A percentile compares a stretch with the other conserved stretches of the same genome.
Evolutionary conservation across 805 yeast genomes (phyloP).

Genomic region (Suhomyces sp.): DNA sequence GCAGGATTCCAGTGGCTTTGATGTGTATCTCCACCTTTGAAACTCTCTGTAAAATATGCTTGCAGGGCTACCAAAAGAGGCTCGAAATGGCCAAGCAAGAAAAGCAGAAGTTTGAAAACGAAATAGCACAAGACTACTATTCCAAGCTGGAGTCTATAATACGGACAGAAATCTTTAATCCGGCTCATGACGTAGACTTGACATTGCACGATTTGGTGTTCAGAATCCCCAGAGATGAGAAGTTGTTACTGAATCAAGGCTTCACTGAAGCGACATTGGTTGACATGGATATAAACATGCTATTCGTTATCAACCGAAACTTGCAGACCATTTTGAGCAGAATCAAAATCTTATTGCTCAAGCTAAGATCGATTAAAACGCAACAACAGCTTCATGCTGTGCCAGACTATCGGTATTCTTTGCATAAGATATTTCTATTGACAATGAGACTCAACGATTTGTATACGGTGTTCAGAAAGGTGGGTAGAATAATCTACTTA

Average conservation of each 20-base stretch:
- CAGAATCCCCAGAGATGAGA: conserved; percentile 15
- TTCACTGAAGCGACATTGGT: conserved; percentile 26
- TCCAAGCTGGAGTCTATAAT: conserved; percentile 21
- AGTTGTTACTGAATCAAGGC: conserved; percentile 13
- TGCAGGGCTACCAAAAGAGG: conserved; percentile 39
- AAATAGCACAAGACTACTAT: conserved; percentile 10
- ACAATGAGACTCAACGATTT: conserved; percentile 49
- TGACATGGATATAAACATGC: conserved; percentile 38
- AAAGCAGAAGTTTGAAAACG: conserved; percentile 11
- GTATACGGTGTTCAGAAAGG: conserved; percentile 44
- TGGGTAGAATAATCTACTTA: conserved; percentile 46
- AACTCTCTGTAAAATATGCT: conserved; percentile 23
- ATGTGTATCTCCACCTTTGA: conserved; percentile 30
- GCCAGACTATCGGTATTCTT: conserved; percentile 36
- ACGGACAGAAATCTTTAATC: conserved; percentile 16
- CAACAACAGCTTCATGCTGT: conserved; percentile 10
- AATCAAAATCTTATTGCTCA: conserved; percentile 18
- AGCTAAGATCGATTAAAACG: conserved; percentile 19
- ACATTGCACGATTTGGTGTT: conserved; percentile 18
- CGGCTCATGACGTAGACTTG: conserved; percentile 24
- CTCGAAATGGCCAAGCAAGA: conserved; percentile 26
- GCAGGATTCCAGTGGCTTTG: conserved; percentile 20
- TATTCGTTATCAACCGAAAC: conserved; percentile 23
- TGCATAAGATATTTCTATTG: conserved; percentile 47
- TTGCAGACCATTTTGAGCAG: conserved; percentile 27